phyloP scores from a whole-genome alignment of 2,329 filamentous ascomycete species.

The Microdochium trichocladiopsis region DNA sequence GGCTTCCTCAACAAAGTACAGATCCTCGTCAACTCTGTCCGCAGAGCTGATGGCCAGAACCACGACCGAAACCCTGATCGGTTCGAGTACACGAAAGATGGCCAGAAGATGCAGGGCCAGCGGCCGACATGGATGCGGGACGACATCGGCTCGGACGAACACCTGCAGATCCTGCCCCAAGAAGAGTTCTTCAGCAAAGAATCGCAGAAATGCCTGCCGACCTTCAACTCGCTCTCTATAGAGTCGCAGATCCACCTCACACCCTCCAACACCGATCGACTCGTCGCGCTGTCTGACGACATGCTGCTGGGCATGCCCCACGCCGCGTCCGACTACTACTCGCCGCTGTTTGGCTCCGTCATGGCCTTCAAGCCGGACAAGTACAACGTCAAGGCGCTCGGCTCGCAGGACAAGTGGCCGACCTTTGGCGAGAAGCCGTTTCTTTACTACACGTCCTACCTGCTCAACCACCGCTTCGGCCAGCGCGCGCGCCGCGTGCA shows the following conservation, averaged over 20 bases:
- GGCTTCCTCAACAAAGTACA: conserved; percentile 33
- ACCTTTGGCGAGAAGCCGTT: conserved; percentile 36
- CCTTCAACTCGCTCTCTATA: conserved; percentile 34
- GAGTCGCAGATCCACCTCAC: conserved; percentile 35
- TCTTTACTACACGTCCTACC: conserved; percentile 34
- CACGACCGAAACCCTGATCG: conserved; percentile 3
- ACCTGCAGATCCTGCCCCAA: conserved; percentile 29
- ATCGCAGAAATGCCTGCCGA: conserved; percentile 29
- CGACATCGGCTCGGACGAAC: conserved; percentile 17
- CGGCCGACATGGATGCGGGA: conserved; percentile 27
- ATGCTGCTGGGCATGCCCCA: conserved; percentile 34
- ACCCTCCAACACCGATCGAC: conserved; percentile 28
- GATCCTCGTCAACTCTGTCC: conserved; percentile 31
- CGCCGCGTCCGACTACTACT: conserved; percentile 33
- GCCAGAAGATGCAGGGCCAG: conserved; percentile 19
- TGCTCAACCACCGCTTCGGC: conserved; percentile 35
- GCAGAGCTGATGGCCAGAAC: conserved; percentile 5
- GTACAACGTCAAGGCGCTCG: conserved; percentile 25
- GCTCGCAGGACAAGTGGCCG: conserved; percentile 21
- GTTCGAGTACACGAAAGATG: conserved; percentile 12
- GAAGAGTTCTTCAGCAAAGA: conserved; percentile 32
- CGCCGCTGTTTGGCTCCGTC: conserved; percentile 31
- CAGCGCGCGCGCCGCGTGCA: conserved; percentile 33
- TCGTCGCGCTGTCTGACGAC: conserved; percentile 34
- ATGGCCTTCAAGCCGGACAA: conserved; percentile 33